Percentiles rank a stretch among this genome's conserved stretches.
Conservation (phyloP, 139 green algal genomes). For the Edaphochlamys debaryana region DNA sequence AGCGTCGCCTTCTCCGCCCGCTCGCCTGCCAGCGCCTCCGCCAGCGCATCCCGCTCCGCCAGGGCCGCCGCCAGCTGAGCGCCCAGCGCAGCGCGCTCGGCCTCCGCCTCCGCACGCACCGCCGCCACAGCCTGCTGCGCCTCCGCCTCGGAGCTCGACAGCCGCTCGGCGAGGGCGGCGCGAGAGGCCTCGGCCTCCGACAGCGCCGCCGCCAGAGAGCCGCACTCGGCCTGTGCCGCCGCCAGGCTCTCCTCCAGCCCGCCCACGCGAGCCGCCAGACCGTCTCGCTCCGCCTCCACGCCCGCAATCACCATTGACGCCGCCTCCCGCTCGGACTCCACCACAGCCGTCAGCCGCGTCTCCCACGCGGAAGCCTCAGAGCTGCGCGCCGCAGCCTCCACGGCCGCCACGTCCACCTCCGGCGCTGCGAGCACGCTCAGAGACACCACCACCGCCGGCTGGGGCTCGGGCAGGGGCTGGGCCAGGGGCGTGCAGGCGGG, state of each 20-base stretch:
- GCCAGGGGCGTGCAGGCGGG: too few relatives aligned
- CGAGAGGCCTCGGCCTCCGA: neutral
- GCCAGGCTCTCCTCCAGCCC: neutral
- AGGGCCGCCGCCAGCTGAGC: neutral
- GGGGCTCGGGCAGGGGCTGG: neutral
- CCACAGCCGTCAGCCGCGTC: neutral
- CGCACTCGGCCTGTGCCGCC: neutral
- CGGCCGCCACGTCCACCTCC: neutral
- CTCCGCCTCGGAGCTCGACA: neutral
- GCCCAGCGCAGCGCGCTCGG: neutral
- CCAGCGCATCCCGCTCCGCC: constrained; percentile 1
- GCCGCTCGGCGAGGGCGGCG: neutral
- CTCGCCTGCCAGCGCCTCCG: neutral
- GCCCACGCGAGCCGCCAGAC: neutral
- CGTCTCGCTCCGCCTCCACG: constrained; percentile 13
- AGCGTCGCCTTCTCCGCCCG: constrained; percentile 7
- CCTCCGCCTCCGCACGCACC: neutral
- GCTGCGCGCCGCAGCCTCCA: neutral
- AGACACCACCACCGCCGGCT: constrained; percentile 1
- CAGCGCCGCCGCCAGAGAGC: neutral
- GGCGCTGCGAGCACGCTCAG: neutral
- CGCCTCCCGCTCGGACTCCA: constrained; percentile 18
- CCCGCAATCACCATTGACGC: constrained; percentile 20
- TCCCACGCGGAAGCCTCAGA: neutral
- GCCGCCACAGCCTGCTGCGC: neutral